Evolutionary conservation across 208 protist genomes (phyloP).

Genomic region (Blechomonas ayalai): DNA sequence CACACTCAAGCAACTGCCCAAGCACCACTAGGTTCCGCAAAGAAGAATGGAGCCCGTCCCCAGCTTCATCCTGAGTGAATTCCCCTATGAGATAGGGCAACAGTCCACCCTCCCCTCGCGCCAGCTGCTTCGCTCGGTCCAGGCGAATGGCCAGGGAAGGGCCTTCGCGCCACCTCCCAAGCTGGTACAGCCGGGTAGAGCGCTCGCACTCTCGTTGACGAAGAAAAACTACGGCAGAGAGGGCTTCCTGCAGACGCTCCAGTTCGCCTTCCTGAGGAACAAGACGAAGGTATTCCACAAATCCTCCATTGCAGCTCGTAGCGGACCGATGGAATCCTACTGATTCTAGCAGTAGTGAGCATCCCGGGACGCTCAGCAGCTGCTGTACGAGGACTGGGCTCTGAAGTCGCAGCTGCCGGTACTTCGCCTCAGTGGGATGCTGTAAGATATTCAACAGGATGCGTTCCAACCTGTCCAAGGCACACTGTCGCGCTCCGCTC

Average conservation of each 20-base stretch:
- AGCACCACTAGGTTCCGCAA: slow-evolving; percentile 10
- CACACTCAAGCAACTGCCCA: slow-evolving; percentile 8
- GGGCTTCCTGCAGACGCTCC: slow-evolving; percentile 12
- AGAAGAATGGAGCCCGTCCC: slow-evolving; percentile 44
- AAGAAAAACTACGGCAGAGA: slow-evolving; percentile 9
- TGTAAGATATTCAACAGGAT: slow-evolving; percentile 37
- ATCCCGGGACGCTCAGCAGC: slow-evolving; percentile 39
- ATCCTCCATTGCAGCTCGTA: neutral
- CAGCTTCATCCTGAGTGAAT: slow-evolving; percentile 51
- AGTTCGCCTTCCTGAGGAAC: slow-evolving; percentile 3
- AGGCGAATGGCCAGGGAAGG: slow-evolving; percentile 36
- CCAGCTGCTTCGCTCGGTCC: slow-evolving; percentile 25
- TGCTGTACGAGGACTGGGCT: slow-evolving; percentile 29
- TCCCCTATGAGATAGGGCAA: slow-evolving; percentile 22
- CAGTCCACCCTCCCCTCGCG: slow-evolving; percentile 17
- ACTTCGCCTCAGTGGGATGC: slow-evolving; percentile 36
- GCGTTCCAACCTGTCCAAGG: slow-evolving; percentile 30
- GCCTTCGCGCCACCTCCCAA: slow-evolving; percentile 6
- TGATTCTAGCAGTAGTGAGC: slow-evolving; percentile 24
- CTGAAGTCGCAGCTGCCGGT: slow-evolving; percentile 30
- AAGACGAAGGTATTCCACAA: neutral
- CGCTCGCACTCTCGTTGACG: slow-evolving; percentile 3
- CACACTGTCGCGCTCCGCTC: slow-evolving; percentile 11
- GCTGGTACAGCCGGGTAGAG: neutral
- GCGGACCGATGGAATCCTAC: slow-evolving; percentile 24